Percentiles rank a stretch among this genome's conserved stretches.
Conservation (phyloP, 2,329 filamentous ascomycete genomes). For the Fusarium brevicatenulatum region DNA sequence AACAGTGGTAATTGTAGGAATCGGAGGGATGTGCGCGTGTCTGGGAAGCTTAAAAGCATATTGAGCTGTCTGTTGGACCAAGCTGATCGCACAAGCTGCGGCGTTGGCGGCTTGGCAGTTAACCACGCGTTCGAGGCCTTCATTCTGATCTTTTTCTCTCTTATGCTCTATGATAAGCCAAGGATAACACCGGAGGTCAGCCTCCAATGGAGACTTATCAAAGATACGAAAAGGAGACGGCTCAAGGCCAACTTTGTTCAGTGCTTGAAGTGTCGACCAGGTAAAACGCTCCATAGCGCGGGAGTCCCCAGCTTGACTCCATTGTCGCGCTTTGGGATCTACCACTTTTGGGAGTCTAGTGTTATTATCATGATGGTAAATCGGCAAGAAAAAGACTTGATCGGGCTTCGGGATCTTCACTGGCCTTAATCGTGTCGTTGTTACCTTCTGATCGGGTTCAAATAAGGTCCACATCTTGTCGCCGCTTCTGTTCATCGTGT, state of each 20-base stretch:
- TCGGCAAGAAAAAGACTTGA: constrained; percentile 28
- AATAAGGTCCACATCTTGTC: background rate
- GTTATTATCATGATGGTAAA: background rate
- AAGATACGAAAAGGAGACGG: constrained; percentile 14
- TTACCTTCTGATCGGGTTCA: background rate
- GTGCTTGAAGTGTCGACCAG: constrained; percentile 8
- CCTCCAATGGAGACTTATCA: background rate
- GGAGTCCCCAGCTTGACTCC: background rate
- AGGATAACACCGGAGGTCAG: constrained; percentile 28
- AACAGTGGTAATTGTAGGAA: constrained; percentile 27
- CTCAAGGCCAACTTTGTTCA: background rate
- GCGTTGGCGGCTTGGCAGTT: constrained; percentile 31
- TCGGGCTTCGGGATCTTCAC: constrained; percentile 17
- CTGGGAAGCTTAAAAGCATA: constrained; percentile 10
- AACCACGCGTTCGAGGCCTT: background rate
- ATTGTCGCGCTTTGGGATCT: background rate
- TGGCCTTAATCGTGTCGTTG: background rate
- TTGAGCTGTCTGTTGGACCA: constrained; percentile 8
- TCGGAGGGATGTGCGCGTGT: constrained; percentile 23
- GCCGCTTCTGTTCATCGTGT: background rate
- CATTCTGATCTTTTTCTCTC: background rate
- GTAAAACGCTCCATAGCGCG: constrained; percentile 15
- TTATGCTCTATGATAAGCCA: constrained; percentile 39
- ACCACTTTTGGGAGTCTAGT: background rate
- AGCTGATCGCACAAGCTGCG: constrained; percentile 23